Evolutionary conservation across 108 stramenopile species (phyloP), one percentile per base, ranked within the genome.

Genomic region (Thalassiosira profunda): DNA sequence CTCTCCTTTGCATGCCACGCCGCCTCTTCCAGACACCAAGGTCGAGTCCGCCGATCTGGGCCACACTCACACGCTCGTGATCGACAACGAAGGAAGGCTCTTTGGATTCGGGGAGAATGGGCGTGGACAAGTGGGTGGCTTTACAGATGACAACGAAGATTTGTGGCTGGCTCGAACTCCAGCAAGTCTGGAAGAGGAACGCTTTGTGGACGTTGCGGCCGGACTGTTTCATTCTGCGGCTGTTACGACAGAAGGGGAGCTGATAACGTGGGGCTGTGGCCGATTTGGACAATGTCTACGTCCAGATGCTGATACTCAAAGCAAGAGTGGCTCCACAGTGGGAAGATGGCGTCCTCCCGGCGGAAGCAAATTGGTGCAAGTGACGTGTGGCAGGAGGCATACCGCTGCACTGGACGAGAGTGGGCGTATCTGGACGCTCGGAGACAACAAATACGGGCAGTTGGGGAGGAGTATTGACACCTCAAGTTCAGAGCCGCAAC

Each of bases 221-320:
- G 93, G 93, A n/a, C 45, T 92, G 29, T 90, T 87, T 72, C 93
- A 95, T 81, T 88, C 89, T 4, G 90, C 89, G 10, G 89, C 76
- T 5, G 66, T 91, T 17, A 91, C 86, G 1, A 55, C 37, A 46
- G 34, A 64, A 0, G 93, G 93, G 20, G 86, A 87, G 54, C 49
- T 95, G 43, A 52, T 88, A 15, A 87, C 86, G 17, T 95, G 88
- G 75, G 93, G 93, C 23, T 86, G 88, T 56, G 70, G 86, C 21
- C 77, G 78, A 58, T 87, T 84, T 72, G 86, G 87, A 6, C 93
- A 95, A 63, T 70, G 73, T 38, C 34, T 75, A 4, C 6, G 5
- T 5, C 18, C 64, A 26, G 71, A 53, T 33, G 72, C 30, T 4
- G 5, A 10, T 10, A 14, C 2, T 30, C 26, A 64, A 33, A 36